Base-by-base conservation (phyloP, 2,329 filamentous ascomycete genomes). In the Trichoderma lentiforme region DNA sequence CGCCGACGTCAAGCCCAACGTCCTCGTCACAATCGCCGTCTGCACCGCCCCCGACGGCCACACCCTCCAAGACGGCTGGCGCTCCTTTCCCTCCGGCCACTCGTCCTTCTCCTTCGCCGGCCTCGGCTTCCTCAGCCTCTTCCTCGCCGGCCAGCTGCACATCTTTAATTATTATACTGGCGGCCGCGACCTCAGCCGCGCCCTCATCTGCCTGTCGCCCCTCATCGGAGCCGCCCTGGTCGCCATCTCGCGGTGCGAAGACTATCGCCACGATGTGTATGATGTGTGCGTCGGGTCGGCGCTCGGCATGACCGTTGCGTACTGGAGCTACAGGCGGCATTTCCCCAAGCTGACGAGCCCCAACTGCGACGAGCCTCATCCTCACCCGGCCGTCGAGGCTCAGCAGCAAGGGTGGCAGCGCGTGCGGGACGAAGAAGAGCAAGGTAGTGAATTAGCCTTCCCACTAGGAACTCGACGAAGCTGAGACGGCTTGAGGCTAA, bases 31-130 rank as follows among this genome's bases (percentile, higher is more conserved):
- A 18, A 88, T 91, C 64, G 86, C 88, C 36, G 88, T 95, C 3
- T 97, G 93, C 83, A 95, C 92, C 12, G 87, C 94, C 76, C 87
- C 88, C 2, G 81, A 90, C 76, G 87, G 89, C 73, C 91, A 93
- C 79, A 84, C 85, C 1, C 86, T 97, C 4, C 91, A 96, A 74
- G 93, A 97, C 76, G 93, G 93, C 18, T 95, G 93, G 91, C 89
- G 93, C 56, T 93, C 90, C 26, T 97, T 96, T 76, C 93, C 93
- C 1, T 92, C 90, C 2, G 93, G 93, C 1, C 93, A 97, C 80
- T 91, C 89, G 14, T 93, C 90, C 73, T 95, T 95, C 78, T 87
- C 92, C 1, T 97, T 96, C 78, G 88, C 90, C 4, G 93, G 93
- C 0, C 84, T 97, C 11, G 93, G 93, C 3, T 96, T 93, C 78